Evolutionary conservation across 306 rosid species (phyloP).

Genomic region (Myrica gale): DNA sequence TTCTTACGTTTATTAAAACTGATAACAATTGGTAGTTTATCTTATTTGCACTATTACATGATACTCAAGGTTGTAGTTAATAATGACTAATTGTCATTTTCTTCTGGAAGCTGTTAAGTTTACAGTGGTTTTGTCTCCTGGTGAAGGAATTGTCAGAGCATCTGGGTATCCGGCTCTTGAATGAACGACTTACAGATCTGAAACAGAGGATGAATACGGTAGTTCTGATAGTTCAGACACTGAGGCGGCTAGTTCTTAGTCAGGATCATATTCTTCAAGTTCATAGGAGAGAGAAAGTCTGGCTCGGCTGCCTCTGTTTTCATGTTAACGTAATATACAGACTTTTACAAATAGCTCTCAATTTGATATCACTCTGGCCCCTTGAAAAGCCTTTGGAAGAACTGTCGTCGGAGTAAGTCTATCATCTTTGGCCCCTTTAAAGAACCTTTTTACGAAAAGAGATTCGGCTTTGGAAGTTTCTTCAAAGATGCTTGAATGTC

Average conservation of each 20-base stretch:
- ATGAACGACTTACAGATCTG: slow-evolving; percentile 69
- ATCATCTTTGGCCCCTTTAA: too few species aligned
- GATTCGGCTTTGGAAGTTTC: too few species aligned
- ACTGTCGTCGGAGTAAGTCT: too few species aligned
- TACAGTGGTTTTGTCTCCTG: slow-evolving; percentile 27
- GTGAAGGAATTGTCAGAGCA: slow-evolving; percentile 86
- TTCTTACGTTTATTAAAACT: not conserved
- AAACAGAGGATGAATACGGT: slow-evolving; percentile 45
- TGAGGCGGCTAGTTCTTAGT: slow-evolving; percentile 40
- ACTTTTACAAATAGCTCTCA: too few species aligned
- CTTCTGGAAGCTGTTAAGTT: slow-evolving; percentile 14
- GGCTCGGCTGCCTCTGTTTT: too few species aligned
- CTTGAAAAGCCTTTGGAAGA: too few species aligned
- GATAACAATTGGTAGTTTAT: not conserved
- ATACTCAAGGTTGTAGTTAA: not conserved
- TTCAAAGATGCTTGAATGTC: too few species aligned
- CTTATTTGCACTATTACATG: too few species aligned
- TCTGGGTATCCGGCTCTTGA: slow-evolving; percentile 65
- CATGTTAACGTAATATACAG: too few species aligned
- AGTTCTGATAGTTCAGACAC: slow-evolving; percentile 57
- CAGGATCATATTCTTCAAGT: slow-evolving; percentile 48
- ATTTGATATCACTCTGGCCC: too few species aligned
- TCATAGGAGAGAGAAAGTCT: slow-evolving; percentile 51
- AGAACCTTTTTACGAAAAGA: too few species aligned
- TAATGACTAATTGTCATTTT: not conserved